Base-by-base conservation (phyloP, 495 filamentous ascomycete species). In the Astrothelium macrocarpum region DNA sequence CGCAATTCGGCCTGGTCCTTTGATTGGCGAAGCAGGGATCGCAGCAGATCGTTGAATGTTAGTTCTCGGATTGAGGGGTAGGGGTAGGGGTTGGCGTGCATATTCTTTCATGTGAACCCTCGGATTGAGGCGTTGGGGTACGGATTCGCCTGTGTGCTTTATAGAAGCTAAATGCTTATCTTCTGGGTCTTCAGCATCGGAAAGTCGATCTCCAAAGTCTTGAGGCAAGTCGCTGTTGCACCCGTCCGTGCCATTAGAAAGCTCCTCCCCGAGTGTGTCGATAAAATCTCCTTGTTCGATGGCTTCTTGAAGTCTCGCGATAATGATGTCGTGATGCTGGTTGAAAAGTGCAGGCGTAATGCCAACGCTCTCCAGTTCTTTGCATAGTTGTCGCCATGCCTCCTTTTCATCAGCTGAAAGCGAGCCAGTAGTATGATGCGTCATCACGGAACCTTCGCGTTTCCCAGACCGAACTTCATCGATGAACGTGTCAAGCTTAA, bases 311-410 rank as follows among this genome's bases (percentile, higher is more conserved):
- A 61, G 59, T 39, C 23, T 61, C 1, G 59, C 36, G 36, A 43
- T 39, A 28, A 61, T 61, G 32, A 2, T 34, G 0, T 28, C 25
- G 32, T 25, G 59, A 43, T 61, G 59, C 36, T 43, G 31, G 16
- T 32, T 43, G 46, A 75, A 67, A 49, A 71, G 67, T 9, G 67
- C 56, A 39, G 66, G 59, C 26, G 67, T 71, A 25, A 77, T 77
- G 36, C 73, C 72, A 46, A 78, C 64, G 26, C 76, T 71, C 63
- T 75, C 71, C 16, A 78, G 61, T 25, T 74, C 72, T 62, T 72
- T 72, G 28, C 75, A 68, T 20, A 78, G 65, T 23, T 73, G 49
- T 16, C 67, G 63, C 76, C 71, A 78, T 10, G 69, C 64, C 32
- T 73, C 62, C 53, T 65, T 69, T 18, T 73, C 71, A 53, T 67